phyloP scores from a whole-genome alignment of 768 basidiomycete species.

The Phlebiopsis gigantea region DNA sequence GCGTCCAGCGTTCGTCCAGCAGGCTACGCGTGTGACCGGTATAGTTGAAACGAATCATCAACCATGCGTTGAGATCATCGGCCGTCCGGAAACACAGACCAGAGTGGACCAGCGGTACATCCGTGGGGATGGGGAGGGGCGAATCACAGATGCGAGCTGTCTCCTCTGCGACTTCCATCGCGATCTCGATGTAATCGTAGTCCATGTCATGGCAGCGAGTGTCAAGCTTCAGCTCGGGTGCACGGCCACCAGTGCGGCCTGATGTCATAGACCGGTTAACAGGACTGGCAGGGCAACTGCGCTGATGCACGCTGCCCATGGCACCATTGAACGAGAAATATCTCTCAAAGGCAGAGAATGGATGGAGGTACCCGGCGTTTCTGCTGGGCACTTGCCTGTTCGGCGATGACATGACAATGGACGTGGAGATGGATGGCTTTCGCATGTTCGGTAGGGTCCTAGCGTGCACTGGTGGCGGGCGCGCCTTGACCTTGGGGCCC shows the following conservation, averaged over 20 bases:
- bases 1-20: constrained; percentile 1
- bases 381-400: background rate
- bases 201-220: background rate
- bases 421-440: background rate
- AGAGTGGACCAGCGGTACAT: constrained; percentile 26
- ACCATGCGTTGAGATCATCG: constrained; percentile 21
- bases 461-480: background rate
- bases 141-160: constrained; percentile 27
- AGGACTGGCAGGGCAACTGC: constrained; percentile 1
- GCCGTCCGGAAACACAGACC: constrained; percentile 29
- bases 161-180: constrained; percentile 30
- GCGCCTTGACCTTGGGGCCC: background rate
- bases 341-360: background rate
- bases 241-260: background rate
- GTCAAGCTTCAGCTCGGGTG: background rate
- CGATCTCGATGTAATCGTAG: constrained; percentile 17
- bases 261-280: background rate
- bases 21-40: background rate
- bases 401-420: background rate
- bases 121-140: constrained; percentile 21
- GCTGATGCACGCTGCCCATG: background rate
- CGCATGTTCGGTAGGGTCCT: background rate
- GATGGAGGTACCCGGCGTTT: background rate
- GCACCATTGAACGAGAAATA: background rate
- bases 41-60: constrained; percentile 6